Conservation (phyloP, 140 eudicot species). For the Bidens hawaiensis region DNA sequence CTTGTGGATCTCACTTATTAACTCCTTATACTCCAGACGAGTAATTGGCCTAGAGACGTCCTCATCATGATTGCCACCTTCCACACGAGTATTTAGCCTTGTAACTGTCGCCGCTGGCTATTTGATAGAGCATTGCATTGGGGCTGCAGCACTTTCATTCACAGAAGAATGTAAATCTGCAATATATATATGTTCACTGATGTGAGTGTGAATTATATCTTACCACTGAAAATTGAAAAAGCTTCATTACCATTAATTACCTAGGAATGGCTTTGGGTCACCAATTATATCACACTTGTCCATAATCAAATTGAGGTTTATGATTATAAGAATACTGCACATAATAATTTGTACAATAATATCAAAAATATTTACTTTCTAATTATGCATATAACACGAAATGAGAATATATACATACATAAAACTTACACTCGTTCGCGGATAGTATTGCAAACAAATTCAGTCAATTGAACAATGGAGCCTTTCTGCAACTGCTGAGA, state of each 20-base stretch:
- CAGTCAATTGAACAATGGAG: slow-evolving; percentile 49
- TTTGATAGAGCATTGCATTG: slow-evolving; percentile 35
- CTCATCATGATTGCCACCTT: too few species aligned
- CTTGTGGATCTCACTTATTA: too few species aligned
- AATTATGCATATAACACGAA: too few species aligned
- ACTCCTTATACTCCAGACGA: too few species aligned
- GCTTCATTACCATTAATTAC: slow-evolving; percentile 21
- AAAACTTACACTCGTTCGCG: slow-evolving; percentile 50
- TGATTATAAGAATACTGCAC: slow-evolving; percentile 67
- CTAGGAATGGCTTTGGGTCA: slow-evolving; percentile 51
- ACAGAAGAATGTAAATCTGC: too few species aligned
- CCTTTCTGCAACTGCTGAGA: slow-evolving; percentile 52
- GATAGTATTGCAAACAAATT: slow-evolving; percentile 47
- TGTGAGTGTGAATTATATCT: too few species aligned
- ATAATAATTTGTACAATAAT: background rate
- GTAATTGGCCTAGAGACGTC: too few species aligned
- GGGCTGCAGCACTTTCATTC: slow-evolving; percentile 37
- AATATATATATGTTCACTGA: too few species aligned
- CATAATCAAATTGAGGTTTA: slow-evolving; percentile 41
- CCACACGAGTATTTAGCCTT: slow-evolving; percentile 25
- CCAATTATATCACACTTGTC: slow-evolving; percentile 62
- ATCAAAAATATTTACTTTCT: background rate
- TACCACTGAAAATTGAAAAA: slow-evolving; percentile 28
- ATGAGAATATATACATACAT: too few species aligned
- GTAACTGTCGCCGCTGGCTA: slow-evolving; percentile 27